These are phyloP conservation scores for Boletus reticulatus DNA, from an alignment of 768 basidiomycete species.

Conservation along the genomic window DNA sequence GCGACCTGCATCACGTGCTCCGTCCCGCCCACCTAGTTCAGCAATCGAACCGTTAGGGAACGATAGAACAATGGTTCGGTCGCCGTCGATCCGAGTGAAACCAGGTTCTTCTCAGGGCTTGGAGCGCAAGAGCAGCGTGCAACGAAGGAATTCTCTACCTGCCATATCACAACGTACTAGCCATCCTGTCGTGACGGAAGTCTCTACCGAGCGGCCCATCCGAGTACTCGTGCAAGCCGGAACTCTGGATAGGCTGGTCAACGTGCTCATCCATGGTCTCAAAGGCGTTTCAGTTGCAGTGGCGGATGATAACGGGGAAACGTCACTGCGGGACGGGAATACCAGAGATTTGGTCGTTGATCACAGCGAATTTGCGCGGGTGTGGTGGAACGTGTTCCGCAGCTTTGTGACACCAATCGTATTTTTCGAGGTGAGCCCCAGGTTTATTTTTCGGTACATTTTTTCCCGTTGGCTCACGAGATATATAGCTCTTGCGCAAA, in stretches of 20 bases:
- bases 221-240: conserved; percentile 79
- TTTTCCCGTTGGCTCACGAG: conserved; percentile 1
- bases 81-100: conserved; percentile 78
- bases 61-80: conserved; percentile 48
- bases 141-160: conserved; percentile 77
- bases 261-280: conserved; percentile 74
- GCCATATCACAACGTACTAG: conserved; percentile 63
- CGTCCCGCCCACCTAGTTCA: conserved; percentile 72
- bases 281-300: conserved; percentile 76
- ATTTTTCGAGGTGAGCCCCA: conserved; percentile 72
- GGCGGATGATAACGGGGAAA: conserved; percentile 86
- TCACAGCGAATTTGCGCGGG: conserved; percentile 64
- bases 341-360: conserved; percentile 73
- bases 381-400: conserved; percentile 85
- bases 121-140: conserved; percentile 75
- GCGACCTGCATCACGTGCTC: conserved; percentile 55
- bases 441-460: background rate
- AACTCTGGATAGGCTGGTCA: conserved; percentile 70
- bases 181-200: conserved; percentile 57
- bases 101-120: conserved; percentile 64
- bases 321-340: conserved; percentile 70
- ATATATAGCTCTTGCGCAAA: conserved; percentile 66
- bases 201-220: conserved; percentile 66
- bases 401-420: conserved; percentile 79
- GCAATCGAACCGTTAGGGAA: conserved; percentile 40